Base-by-base conservation (phyloP, 2,329 filamentous ascomycete genomes). In the Aureobasidium melanogenum region DNA sequence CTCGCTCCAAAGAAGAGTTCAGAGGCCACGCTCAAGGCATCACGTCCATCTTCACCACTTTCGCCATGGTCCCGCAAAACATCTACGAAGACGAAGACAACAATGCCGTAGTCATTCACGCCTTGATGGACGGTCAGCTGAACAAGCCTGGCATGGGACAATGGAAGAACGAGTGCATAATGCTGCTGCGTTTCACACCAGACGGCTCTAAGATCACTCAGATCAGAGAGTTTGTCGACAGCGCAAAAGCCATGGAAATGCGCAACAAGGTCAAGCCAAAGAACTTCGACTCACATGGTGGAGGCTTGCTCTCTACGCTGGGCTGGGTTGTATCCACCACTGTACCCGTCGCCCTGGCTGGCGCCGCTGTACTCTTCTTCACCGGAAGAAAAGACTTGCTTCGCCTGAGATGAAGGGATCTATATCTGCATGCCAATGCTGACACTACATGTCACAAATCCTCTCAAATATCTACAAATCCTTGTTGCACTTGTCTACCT, bases 201-300 rank as follows among this genome's bases (percentile, higher is more conserved):
- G 65, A 65, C 36, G 63, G 63, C 43, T 58, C 48, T 26, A 65
- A 63, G 43, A 65, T 73, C 19, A 62, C 66, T 22, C 67, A 67
- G 47, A 60, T 71, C 48, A 66, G 64, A 51, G 70, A 80, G 69
- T 78, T 79, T 67, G 74, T 78, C 56, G 72, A 79, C 62, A 76
- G 74, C 47, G 67, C 63, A 26, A 73, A 70, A 63, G 70, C 70
- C 50, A 67, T 68, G 60, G 68, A 71, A 66, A 65, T 73, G 64
- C 67, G 68, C 64, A 64, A 67, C 67, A 75, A 76, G 66, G 70
- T 77, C 62, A 64, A 69, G 46, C 72, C 74, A 63, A 73, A 70
- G 50, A 69, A 63, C 19, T 64, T 64, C 48, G 61, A 48, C 34
- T 44, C 59, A 14, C 48, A 44, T 14, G 47, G 39, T 19, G 34